These are phyloP conservation scores for Phytopythium helicoides DNA, from an alignment of 352 stramenopile genomes.

Conservation along the genomic window DNA sequence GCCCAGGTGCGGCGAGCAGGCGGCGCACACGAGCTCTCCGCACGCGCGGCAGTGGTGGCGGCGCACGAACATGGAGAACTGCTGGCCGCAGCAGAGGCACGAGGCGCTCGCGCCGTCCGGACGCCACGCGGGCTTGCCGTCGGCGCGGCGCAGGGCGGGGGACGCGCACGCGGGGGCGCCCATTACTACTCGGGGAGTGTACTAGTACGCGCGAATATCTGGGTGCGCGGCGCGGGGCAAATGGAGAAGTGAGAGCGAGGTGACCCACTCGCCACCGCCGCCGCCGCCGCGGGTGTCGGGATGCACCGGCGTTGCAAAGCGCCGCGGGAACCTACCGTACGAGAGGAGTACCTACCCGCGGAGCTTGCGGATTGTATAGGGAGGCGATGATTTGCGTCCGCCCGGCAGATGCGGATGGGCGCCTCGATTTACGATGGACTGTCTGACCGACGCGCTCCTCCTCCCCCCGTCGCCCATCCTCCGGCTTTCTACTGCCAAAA, in stretches of 20 bases:
- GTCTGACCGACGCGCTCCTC: neutral
- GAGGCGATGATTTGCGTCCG: no score
- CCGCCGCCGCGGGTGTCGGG: no score
- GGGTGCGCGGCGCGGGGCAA: neutral
- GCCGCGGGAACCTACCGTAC: no score
- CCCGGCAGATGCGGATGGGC: no score
- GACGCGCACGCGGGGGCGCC: neutral
- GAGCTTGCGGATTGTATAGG: no score
- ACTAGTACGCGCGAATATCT: neutral
- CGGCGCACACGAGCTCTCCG: conserved; percentile 70
- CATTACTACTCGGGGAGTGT: neutral
- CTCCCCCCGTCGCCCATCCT: neutral
- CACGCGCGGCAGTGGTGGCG: conserved; percentile 79
- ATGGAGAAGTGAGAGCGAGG: conserved; percentile 4
- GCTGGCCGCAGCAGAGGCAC: conserved; percentile 61
- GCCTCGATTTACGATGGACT: conserved; percentile 7
- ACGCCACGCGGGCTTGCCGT: conserved; percentile 43
- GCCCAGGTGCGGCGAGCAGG: conserved; percentile 63
- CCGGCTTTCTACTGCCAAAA: neutral
- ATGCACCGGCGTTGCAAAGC: no score
- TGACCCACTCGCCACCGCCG: conserved; percentile 4
- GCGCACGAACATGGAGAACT: conserved; percentile 71
- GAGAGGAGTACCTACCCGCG: no score
- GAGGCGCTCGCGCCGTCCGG: conserved; percentile 69
- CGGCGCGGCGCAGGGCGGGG: no score